A percentile compares a stretch with the other conserved stretches of the same genome.
Conservation (phyloP, 306 rosid genomes). For the Nissolia schottii region DNA sequence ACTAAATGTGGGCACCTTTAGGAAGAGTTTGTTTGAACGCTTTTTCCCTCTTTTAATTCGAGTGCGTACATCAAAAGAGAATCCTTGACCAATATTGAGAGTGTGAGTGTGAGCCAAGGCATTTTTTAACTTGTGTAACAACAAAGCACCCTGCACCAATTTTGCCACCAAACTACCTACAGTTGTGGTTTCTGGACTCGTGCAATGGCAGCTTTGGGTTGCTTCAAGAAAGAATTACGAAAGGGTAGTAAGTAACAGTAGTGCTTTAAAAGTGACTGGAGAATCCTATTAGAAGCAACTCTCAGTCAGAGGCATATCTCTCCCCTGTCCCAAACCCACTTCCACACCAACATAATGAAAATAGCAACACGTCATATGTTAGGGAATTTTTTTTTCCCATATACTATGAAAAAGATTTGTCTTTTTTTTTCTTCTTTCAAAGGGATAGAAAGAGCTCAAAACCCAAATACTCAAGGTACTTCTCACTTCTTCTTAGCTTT, state of each 20-base stretch:
- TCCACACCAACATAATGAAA: neutral
- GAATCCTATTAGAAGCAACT: constrained; percentile 50
- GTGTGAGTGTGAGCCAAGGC: constrained; percentile 21
- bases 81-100: neutral
- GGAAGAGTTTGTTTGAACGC: neutral
- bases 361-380: neutral
- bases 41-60: neutral
- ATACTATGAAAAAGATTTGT: no score
- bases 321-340: constrained; percentile 14
- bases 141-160: constrained; percentile 18
- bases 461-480: no score
- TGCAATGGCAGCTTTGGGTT: constrained; percentile 67
- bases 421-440: no score
- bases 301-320: neutral
- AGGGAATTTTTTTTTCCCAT: no score
- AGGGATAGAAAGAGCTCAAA: no score
- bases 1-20: neutral
- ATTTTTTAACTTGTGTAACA: constrained; percentile 3
- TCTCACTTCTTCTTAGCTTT: no score
- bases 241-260: neutral
- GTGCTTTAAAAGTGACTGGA: constrained; percentile 32
- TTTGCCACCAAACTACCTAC: constrained; percentile 36
- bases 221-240: constrained; percentile 47
- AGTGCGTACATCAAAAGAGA: neutral
- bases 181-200: constrained; percentile 35